Base-by-base conservation (phyloP, 2,329 filamentous ascomycete species). In the Venturia carpophila region DNA sequence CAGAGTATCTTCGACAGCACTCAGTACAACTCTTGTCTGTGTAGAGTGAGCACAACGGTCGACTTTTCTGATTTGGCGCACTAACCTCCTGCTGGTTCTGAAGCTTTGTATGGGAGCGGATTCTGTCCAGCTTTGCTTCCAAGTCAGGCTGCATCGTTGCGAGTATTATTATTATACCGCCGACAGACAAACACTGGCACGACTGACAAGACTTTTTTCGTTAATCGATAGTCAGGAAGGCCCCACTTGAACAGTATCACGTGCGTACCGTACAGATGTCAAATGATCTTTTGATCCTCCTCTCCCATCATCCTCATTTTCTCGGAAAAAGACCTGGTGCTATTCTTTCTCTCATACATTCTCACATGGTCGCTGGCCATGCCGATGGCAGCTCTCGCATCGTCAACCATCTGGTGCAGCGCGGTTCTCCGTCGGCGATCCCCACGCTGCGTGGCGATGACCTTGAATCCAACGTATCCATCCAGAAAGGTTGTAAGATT, bases 71-170 rank as follows among this genome's bases (percentile, higher is more conserved):
- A 41, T 60, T 37, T 21, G 15, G 6, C 27, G 30, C 21, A 75
- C 80, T 70, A 80, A 94, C 92, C 84, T 92, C 91, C 77, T 96
- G 87, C 79, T 97, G 92, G 76, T 90, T 96, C 78, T 97, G 91
- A 72, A 97, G 86, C 78, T 96, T 96, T 65, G 94, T 94, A 74
- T 90, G 78, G 70, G 78, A 94, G 79, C 94, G 90, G 77, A 97
- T 97, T 84, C 95, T 97, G 80, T 93, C 90, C 75, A 99, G 86
- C 82, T 92, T 95, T 82, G 96, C 93, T 76, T 89, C 87, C 73
- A 97, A 80, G 77, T 86, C 45, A 9, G 64, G 19, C 24, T 43
- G 52, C 64, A 65, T 65, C 5, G 17, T 61, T 47, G 56, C 56
- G 56, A 60, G 17, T 37, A 37, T 10, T 30, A 15, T 5, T n/a